Evolutionary conservation across 371 early-diverging fungal genomes (phyloP), one percentile per base, ranked within the genome.

Genomic region (Mortierella sp.): DNA sequence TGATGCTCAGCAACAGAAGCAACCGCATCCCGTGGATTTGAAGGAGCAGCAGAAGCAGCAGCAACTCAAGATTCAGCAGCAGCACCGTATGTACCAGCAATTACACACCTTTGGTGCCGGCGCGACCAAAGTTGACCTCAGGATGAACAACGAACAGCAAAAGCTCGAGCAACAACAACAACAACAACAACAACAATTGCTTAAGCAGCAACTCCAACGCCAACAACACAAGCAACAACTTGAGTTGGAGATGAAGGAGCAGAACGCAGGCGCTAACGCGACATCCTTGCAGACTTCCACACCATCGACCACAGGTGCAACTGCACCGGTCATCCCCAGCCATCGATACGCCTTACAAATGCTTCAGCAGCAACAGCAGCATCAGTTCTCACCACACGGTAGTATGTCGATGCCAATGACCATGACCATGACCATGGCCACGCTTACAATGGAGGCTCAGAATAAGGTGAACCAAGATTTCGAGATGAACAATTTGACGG

Each of bases 41-140:
- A 76, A 69, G 59, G 76, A 76, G 42, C 76, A 76, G 41, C 76
- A 76, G 47, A 76, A 76, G 66, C 73, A 73, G 45, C 73, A 72
- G 26, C 74, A 74, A 39, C 74, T 74, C 69, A 74, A 74, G 65
- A 74, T 74, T 12, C 74, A 74, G 42, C 74, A 71, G 53, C 66
- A 71, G 19, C 72, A 65, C 24, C 65, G 66, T 39, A 42, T 71
- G n/a, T 71, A 72, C 48, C 72, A 72, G 42, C 72, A 72, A 30
- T 62, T 66, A 62, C 76, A 74, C 39, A 52, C 62, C 12, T 70
- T 76, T 46, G 67, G 72, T 21, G 50, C 64, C 8, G 61, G 43
- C 47, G 59, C 63, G 28, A 43, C 60, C 51, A 73, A 65, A 27
- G 30, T 55, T 30, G 67, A 67, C 19, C 43, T 49, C n/a, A 51